Evolutionary conservation across 31 red algal genomes (phyloP), one percentile per base, ranked within the genome.

Genomic region (Asparagopsis taxiformis): DNA sequence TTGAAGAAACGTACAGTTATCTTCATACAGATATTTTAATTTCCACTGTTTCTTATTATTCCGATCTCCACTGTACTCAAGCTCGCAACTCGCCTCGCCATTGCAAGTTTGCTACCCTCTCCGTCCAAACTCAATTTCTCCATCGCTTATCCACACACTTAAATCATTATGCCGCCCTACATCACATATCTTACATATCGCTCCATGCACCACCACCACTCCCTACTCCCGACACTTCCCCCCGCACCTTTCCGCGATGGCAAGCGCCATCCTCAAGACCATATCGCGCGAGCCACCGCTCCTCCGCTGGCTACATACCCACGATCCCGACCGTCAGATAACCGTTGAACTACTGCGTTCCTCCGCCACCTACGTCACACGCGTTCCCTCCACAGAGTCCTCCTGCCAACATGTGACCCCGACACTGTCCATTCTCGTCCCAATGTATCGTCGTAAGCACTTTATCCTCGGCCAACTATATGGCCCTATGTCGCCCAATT

Each of bases 381-480:
- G 25, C 24, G 13, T 55, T 3, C 68, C 46, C 7, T 19, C 68
- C 5, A 41, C 43, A 11, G 15, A 51, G 20, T 23, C 21, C 17
- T 3, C 8, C 19, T 2, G 19, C 15, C 17, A 23, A 15, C 11
- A 41, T n/a, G 5, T 51, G 38, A 4, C 39, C 39, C 41, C 68
- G 20, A 72, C 68, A 24, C 13, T 43, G 7, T 72, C 68, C 28
- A 22, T 72, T 0, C 3, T 72, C 33, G 68, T 72, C 21, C 68
- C 68, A 19, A 72, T 72, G 68, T 72, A 72, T 41, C 13, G 48
- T n/a, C 44, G 68, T 3, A 33, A 51, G 25, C 71, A 62, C 56
- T 62, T 61, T 44, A 35, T 75, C 53, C 71, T 75, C 34, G 71
- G 71, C 54, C 31, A 75, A 34, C 34, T 60, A 15, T 75, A 75